Percentiles rank a stretch among this genome's conserved stretches.
Conservation (phyloP, 2,329 filamentous ascomycete genomes). For the Drechmeria coniospora region DNA sequence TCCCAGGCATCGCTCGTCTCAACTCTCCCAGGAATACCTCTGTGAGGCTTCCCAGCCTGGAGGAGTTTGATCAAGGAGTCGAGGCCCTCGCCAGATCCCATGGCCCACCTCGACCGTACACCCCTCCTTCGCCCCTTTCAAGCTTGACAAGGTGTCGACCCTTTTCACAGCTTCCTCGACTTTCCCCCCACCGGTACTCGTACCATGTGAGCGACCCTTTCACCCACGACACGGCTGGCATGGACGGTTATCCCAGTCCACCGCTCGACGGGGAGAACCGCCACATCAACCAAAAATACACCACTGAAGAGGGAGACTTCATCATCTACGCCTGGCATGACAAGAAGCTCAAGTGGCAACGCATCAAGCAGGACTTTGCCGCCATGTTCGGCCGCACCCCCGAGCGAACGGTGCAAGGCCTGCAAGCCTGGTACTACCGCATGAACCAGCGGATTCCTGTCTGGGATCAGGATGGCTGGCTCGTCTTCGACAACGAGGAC, state of each 20-base stretch:
- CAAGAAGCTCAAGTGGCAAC: conserved; percentile 26
- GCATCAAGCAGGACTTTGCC: conserved; percentile 23
- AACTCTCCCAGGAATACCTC: conserved; percentile 5
- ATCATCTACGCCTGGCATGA: conserved; percentile 29
- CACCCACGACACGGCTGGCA: conserved; percentile 7
- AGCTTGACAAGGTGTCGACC: conserved; percentile 9
- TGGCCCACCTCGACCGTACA: conserved; percentile 13
- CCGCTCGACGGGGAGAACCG: conserved; percentile 20
- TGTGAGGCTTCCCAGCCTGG: conserved; percentile 18
- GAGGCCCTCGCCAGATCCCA: conserved; percentile 17
- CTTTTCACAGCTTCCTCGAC: conserved; percentile 11
- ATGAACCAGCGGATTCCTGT: conserved; percentile 26
- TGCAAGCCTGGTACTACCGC: conserved; percentile 28
- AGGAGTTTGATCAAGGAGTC: conserved; percentile 23
- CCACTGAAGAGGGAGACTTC: conserved; percentile 26
- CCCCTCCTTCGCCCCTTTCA: conserved; percentile 14
- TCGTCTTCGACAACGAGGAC: conserved; percentile 23
- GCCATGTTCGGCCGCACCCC: conserved; percentile 21
- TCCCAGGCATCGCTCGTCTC: conserved; percentile 10
- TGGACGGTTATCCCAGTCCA: conserved; percentile 19
- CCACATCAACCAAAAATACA: conserved; percentile 29
- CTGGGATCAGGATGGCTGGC: conserved; percentile 23
- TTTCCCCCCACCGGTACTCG: conserved; percentile 9
- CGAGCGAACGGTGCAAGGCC: conserved; percentile 22
- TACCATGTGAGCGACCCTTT: conserved; percentile 11